Conservation (phyloP, 345 rosid species). For the Lepidium aucheri region DNA sequence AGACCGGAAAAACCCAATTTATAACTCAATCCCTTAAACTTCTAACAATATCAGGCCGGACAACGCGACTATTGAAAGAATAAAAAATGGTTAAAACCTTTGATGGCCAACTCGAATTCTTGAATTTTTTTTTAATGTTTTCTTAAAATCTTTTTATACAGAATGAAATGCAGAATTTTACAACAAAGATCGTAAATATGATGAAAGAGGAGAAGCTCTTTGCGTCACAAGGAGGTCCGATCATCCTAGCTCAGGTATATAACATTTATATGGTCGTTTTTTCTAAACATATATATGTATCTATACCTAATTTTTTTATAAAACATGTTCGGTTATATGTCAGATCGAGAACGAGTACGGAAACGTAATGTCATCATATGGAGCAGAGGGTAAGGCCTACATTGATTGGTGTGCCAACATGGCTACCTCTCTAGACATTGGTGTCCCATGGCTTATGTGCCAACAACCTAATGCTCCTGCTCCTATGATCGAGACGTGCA, state of each 20-base stretch:
- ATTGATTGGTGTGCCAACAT: constrained; percentile 61
- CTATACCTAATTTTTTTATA: no score
- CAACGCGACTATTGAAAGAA: no score
- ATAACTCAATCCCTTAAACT: no score
- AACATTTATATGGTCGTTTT: no score
- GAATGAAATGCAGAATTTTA: constrained; percentile 74
- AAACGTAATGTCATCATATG: constrained; percentile 42
- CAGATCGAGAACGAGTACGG: constrained; percentile 86
- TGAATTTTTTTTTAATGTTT: neutral
- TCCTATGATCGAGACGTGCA: constrained; percentile 48
- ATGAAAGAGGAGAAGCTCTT: constrained; percentile 50
- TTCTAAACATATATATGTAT: no score
- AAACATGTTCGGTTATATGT: neutral
- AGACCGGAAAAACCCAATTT: no score
- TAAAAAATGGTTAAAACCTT: no score
- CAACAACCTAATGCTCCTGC: constrained; percentile 54
- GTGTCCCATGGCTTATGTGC: constrained; percentile 89
- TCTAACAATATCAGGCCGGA: no score
- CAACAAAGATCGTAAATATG: constrained; percentile 52
- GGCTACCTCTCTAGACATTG: constrained; percentile 53
- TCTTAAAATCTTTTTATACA: neutral
- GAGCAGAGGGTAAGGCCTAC: constrained; percentile 51
- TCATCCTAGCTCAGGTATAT: constrained; percentile 75
- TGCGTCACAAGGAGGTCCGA: constrained; percentile 78
- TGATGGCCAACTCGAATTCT: no score